Base-by-base conservation (phyloP, 2,329 filamentous ascomycete genomes). In the Herpotrichia juniperi region DNA sequence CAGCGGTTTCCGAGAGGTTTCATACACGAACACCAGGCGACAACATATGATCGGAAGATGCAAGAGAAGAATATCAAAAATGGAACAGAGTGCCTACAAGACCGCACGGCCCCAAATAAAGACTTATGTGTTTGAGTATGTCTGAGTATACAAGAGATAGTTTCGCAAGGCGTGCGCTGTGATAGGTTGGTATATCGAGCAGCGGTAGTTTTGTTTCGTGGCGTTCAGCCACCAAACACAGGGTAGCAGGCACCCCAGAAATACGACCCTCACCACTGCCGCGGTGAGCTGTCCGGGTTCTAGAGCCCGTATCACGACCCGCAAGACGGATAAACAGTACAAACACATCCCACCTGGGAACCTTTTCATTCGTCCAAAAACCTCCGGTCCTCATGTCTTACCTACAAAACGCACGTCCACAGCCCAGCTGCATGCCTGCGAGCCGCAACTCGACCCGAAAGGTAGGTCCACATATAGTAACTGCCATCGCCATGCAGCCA, bases 371-470 rank as follows among this genome's bases (percentile, higher is more conserved):
- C 48, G 60, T 46, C 42, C 42, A 57, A 53, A 53, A 55, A 17
- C 54, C 50, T 58, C 59, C 59, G 57, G 51, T 42, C 35, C 46
- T 24, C 37, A 32, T 46, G 47, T 57, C 42, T 57, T 53, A 46
- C 46, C 34, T 21, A 34, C 25, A 28, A 50, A 24, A 9, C n/a
- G 26, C 26, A 16, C 14, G 37, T 48, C 46, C 16, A 32, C n/a
- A 31, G 7, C 34, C 56, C 32, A 54, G 49, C 34, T 46, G 21
- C 48, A 52, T 40, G 32, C 40, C 53, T 32, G 40, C 45, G 59
- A 64, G 57, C 57, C 59, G 55, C 56, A 61, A 48, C 48, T 32
- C 43, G 53, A 50, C 48, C 53, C 50, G 53, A 31, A 42, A 14
- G 24, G 19, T 34, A 26, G 51, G 45, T 53, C 49, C 51, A 47